Evolutionary conservation across 140 eudicot species (phyloP).

Genomic region (Cichorium intybus): DNA sequence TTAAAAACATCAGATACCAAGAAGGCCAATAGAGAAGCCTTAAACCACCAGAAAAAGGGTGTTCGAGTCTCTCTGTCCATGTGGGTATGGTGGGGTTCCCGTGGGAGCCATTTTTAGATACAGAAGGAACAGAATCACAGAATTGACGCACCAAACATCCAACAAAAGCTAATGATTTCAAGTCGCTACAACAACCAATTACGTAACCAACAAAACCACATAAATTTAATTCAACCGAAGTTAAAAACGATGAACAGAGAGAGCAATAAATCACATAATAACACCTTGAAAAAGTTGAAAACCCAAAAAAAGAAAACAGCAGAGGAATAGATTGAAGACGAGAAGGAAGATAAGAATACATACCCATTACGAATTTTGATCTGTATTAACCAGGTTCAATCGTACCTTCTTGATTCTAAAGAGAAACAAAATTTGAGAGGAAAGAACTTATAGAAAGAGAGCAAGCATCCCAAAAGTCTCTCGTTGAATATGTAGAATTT

Average conservation of each 20-base stretch:
- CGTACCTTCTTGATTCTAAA: conserved; percentile 15
- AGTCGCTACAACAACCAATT: conserved; percentile 10
- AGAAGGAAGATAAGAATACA: conserved; percentile 18
- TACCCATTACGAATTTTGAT: conserved; percentile 48
- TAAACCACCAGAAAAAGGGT: conserved; percentile 31
- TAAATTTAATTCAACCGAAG: neutral
- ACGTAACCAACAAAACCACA: neutral
- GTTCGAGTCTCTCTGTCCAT: conserved; percentile 25
- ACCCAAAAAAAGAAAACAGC: neutral
- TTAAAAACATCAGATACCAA: conserved; percentile 24
- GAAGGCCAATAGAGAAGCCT: conserved; percentile 39
- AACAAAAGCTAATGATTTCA: neutral
- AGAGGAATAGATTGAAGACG: neutral
- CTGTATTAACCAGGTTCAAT: conserved; percentile 29
- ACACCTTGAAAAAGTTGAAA: neutral
- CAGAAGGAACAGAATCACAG: conserved; percentile 28
- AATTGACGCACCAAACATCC: conserved; percentile 24
- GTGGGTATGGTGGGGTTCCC: conserved; percentile 37
- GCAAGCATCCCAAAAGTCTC: neutral
- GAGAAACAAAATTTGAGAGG: conserved; percentile 3
- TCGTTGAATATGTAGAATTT: neutral
- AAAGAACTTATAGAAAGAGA: conserved; percentile 15
- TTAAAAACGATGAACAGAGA: neutral
- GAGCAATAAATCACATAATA: neutral
- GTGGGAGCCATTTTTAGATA: conserved; percentile 34